Base-by-base conservation (phyloP, 805 yeast genomes). In the Monosporozyma aerobia region DNA sequence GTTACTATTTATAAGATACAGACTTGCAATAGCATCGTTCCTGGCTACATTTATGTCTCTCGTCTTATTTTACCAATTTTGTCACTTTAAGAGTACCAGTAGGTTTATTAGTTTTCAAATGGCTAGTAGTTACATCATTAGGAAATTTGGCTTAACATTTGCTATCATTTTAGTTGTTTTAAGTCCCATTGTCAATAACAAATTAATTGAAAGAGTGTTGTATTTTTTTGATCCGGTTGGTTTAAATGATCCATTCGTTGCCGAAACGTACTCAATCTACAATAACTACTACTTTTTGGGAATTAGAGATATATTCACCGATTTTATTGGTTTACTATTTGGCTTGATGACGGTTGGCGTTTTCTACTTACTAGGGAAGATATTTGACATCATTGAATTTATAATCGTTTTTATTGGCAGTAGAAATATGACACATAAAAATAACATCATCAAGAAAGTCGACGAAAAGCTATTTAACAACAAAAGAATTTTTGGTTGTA, bases 11-110 rank as follows among this genome's bases (percentile, higher is more conserved):
- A 72, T 90, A 58, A 74, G 95, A 52, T 92, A 86, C 67, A 76
- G 99, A 61, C 75, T 92, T 13, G 80, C 87, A 1, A 71, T 85
- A 43, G 83, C 87, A 3, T 76, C 90, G 1, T 76, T 86, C 51
- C 90, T 95, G 3, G 72, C 84, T 1, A 79, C 81, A 41, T 71
- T 86, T 16, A 75, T 83, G 1, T 67, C 80, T 0, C 53, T 80
- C 16, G 77, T 78, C 0, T 57, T 85, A 46, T 59, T 78, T 2
- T 59, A 80, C 22, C 97, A 90, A 64, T 71, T 85, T 50, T 59
- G 60, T 37, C 58, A 61, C 19, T 83, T 74, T 60, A 63, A 71
- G 50, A 55, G 68, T 35, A 67, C 69, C 23, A 71, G 67, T 2
- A 54, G 57, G 0, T 80, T 75, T 57, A 72, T 78, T 1, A 62